Base-by-base conservation (phyloP, 768 basidiomycete species). In the Austroboletus eburneus region DNA sequence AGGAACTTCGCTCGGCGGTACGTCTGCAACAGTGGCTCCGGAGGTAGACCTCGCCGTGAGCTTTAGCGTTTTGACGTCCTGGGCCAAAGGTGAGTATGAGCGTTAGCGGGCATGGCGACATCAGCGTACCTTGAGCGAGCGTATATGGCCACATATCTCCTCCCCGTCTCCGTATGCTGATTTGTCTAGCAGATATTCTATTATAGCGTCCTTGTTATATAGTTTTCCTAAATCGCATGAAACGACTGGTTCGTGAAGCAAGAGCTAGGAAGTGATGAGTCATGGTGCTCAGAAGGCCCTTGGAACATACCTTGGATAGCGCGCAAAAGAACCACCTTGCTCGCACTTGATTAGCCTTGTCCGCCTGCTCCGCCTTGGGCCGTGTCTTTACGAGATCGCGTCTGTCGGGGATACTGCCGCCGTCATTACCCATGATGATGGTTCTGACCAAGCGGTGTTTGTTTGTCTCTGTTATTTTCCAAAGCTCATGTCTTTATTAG, bases 291-390 rank as follows among this genome's bases (percentile, higher is more conserved):
- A n/a, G n/a, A n/a, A n/a, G n/a, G n/a, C n/a, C n/a, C n/a, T n/a
- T n/a, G n/a, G n/a, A 62, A 39, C 49, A 9, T 59, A 90, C 93
- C 80, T 97, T 97, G 34, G 94, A 96, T 4, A 99, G 73, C 9
- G 94, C 92, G 62, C 96, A 99, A 64, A 89, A 92, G 50, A 88
- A 80, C 92, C 91, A 98, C 39, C 79, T 74, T 2, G 92, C 93
- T 27, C 87, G 78, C 12, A 83, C 81, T 59, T 95, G 87, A 57
- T 92, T 92, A 2, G 90, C 85, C 67, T 83, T 90, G 75, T 98
- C 94, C 0, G 89, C 89, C 58, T 89, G 81, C 65, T 92, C 90
- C 17, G 85, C 83, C 75, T 91, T 91, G 14, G 79, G 74, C 63
- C 79, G 90, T 49, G 62, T 85, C 51, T 72, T 75, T 10, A 91